phyloP scores from a whole-genome alignment of 2,329 filamentous ascomycete species.

The Zasmidium cellare region DNA sequence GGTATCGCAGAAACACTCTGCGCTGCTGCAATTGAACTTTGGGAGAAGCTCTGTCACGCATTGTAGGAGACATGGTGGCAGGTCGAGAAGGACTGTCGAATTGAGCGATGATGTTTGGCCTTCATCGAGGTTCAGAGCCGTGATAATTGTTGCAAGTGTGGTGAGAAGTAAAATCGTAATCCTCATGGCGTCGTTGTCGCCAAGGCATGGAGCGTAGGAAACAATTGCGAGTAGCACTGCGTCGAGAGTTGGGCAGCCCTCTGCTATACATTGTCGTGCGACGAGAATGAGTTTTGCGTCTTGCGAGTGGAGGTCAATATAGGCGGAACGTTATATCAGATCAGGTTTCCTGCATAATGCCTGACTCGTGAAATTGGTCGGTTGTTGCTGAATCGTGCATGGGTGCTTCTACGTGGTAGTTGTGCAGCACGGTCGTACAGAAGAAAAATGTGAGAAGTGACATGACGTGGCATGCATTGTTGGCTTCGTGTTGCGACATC shows the following conservation, averaged over 20 bases:
- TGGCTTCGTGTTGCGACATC: not conserved
- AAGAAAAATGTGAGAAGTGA: not conserved
- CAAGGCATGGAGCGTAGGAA: not conserved
- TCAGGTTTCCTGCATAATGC: not conserved
- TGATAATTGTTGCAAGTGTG: not conserved
- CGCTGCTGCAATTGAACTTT: slow-evolving; percentile 5
- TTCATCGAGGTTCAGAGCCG: not conserved
- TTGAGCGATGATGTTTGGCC: not conserved
- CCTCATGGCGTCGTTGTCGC: not conserved
- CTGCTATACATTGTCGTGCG: not conserved
- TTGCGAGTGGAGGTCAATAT: not conserved
- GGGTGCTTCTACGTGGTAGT: not conserved
- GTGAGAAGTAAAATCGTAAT: not conserved
- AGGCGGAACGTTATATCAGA: not conserved
- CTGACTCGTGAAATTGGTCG: not conserved
- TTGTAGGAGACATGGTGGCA: slow-evolving; percentile 5
- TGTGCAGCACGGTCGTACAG: not conserved
- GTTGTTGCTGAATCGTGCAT: not conserved
- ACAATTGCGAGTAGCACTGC: not conserved
- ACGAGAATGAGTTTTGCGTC: not conserved
- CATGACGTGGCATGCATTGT: not conserved
- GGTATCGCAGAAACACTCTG: not conserved
- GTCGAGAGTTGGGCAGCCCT: not conserved
- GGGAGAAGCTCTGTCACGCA: slow-evolving; percentile 5
- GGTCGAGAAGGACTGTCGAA: not conserved